These are phyloP conservation scores for Castanospermum australe DNA, from an alignment of 306 rosid species.

Conservation along the genomic window DNA sequence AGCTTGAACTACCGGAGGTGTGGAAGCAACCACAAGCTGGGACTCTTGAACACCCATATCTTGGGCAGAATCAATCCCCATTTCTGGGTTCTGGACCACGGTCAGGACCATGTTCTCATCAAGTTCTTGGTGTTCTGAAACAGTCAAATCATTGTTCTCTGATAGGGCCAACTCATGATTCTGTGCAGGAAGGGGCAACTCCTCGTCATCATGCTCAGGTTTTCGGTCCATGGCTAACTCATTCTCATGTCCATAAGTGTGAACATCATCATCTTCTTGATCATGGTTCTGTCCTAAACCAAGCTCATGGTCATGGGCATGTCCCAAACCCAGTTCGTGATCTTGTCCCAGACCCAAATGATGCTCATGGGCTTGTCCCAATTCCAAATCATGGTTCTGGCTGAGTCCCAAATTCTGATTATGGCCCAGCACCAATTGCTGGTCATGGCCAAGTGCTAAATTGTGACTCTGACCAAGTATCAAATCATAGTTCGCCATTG, in stretches of 20 bases:
- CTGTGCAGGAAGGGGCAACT: constrained; percentile 50
- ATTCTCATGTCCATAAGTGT: constrained; percentile 55
- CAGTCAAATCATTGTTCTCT: constrained; percentile 57
- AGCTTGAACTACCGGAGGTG: constrained; percentile 58
- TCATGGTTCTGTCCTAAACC: constrained; percentile 57
- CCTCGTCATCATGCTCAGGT: constrained; percentile 69
- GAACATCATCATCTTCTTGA: constrained; percentile 54
- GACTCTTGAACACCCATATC: constrained; percentile 50
- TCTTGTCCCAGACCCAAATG: constrained; percentile 54
- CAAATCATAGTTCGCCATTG: constrained; percentile 78
- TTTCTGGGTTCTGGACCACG: constrained; percentile 54
- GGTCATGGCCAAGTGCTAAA: constrained; percentile 69
- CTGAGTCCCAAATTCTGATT: constrained; percentile 58
- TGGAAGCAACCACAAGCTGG: constrained; percentile 40
- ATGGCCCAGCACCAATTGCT: constrained; percentile 58
- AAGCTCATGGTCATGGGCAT: constrained; percentile 53
- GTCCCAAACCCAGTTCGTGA: constrained; percentile 54
- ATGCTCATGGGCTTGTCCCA: constrained; percentile 53
- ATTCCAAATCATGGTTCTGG: constrained; percentile 60
- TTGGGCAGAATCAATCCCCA: constrained; percentile 53
- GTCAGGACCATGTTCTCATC: constrained; percentile 56
- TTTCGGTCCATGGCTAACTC: constrained; percentile 65
- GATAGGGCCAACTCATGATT: constrained; percentile 47
- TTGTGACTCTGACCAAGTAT: constrained; percentile 71
- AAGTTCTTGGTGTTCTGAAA: constrained; percentile 65